phyloP scores from a whole-genome alignment of 106 monocot genomes.

The Vanilla planifolia region DNA sequence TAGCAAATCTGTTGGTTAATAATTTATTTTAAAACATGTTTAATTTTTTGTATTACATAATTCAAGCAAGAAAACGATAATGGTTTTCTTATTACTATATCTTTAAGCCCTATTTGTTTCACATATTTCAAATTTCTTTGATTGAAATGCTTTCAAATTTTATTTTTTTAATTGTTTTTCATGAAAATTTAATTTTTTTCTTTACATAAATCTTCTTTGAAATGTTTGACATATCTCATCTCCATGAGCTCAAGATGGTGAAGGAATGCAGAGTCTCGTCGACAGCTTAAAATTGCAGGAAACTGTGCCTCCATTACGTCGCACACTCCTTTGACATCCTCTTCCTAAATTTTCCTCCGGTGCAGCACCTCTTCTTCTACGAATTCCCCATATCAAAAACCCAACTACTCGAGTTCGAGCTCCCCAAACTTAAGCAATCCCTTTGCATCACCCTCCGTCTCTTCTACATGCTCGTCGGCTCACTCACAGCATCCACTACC shows the following conservation, averaged over 20 bases:
- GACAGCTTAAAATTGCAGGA: background rate
- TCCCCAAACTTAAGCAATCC: conserved; percentile 31
- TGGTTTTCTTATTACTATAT: too few species aligned
- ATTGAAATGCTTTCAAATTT: too few species aligned
- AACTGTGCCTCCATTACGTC: background rate
- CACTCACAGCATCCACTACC: background rate
- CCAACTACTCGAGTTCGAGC: conserved; percentile 10
- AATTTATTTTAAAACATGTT: too few species aligned
- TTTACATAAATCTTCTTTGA: too few species aligned
- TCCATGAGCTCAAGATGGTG: background rate
- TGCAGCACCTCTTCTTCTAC: conserved; percentile 47
- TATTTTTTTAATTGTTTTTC: too few species aligned
- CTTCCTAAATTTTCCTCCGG: conserved; percentile 22
- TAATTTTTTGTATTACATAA: too few species aligned
- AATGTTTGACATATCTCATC: too few species aligned
- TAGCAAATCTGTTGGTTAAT: too few species aligned
- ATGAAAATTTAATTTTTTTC: too few species aligned
- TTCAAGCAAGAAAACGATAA: too few species aligned
- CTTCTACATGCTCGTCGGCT: conserved; percentile 38
- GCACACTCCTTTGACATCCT: conserved; percentile 26
- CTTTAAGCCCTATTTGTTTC: too few species aligned
- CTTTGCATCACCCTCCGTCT: conserved; percentile 30
- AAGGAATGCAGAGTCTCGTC: conserved; percentile 7
- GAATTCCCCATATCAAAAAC: conserved; percentile 2
- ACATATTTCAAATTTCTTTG: too few species aligned